phyloP scores from a whole-genome alignment of 2,329 filamentous ascomycete species.

The Xylaria polymorpha region DNA sequence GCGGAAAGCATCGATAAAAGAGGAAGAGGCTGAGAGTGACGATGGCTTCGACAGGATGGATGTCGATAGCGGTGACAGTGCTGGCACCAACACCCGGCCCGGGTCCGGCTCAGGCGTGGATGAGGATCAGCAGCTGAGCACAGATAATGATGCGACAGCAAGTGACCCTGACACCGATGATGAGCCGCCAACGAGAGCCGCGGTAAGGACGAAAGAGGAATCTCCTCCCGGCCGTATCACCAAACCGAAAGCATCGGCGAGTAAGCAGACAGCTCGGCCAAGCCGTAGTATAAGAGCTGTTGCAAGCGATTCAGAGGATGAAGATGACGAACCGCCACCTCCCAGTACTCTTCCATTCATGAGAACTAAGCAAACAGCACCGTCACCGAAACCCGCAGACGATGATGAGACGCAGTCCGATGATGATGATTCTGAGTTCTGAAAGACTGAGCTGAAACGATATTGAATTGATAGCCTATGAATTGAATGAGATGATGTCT shows the following conservation, averaged over 20 bases:
- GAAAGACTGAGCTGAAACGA: slow-evolving; percentile 31
- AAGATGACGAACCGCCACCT: slow-evolving; percentile 46
- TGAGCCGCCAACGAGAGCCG: slow-evolving; percentile 42
- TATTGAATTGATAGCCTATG: slow-evolving; percentile 10
- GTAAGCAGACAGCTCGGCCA: slow-evolving; percentile 26
- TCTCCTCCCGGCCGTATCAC: slow-evolving; percentile 20
- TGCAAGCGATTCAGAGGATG: slow-evolving; percentile 37
- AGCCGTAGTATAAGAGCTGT: slow-evolving; percentile 25
- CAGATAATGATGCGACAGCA: slow-evolving; percentile 54
- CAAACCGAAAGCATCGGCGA: slow-evolving; percentile 35
- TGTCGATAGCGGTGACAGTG: slow-evolving; percentile 54
- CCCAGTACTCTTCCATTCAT: slow-evolving; percentile 58
- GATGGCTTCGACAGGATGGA: slow-evolving; percentile 65
- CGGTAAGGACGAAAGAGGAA: slow-evolving; percentile 24
- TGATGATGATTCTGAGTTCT: slow-evolving; percentile 66
- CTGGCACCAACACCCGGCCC: slow-evolving; percentile 39
- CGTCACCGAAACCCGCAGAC: slow-evolving; percentile 47
- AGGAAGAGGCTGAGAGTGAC: slow-evolving; percentile 54
- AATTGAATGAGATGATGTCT: slow-evolving; percentile 28
- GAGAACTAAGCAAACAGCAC: slow-evolving; percentile 49
- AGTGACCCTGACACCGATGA: slow-evolving; percentile 57
- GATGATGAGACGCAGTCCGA: slow-evolving; percentile 66
- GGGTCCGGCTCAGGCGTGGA: slow-evolving; percentile 51
- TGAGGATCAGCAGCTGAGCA: slow-evolving; percentile 52
- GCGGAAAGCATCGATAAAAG: slow-evolving; percentile 58